Percentiles rank a stretch among this genome's conserved stretches.
phyloP scores from a whole-genome alignment of 2,329 filamentous ascomycete genomes.

The Claviceps digitariae region DNA sequence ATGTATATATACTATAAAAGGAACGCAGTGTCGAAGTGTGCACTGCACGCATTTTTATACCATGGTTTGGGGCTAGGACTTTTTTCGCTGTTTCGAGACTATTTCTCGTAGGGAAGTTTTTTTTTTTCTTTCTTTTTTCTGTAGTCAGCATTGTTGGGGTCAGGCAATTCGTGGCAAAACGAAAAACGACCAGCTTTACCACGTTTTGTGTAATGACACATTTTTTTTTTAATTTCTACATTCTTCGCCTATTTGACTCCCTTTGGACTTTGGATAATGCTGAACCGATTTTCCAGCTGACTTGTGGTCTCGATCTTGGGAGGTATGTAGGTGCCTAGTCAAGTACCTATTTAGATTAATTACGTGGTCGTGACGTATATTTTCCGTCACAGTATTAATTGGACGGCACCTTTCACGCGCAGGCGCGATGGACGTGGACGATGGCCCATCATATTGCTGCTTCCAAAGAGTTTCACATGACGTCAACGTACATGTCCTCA shows the following conservation, averaged over 20 bases:
- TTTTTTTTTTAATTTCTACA: not conserved
- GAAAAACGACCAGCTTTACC: slow-evolving; percentile 10
- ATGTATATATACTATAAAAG: not conserved
- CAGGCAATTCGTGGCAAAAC: slow-evolving; percentile 12
- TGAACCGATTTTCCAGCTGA: too few species aligned
- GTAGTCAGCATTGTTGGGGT: slow-evolving; percentile 17
- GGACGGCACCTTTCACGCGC: too few species aligned
- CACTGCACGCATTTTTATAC: slow-evolving; percentile 1
- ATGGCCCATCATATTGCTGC: not conserved
- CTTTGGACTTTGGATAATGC: too few species aligned
- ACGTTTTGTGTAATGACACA: not conserved
- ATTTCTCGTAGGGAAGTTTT: not conserved
- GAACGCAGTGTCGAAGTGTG: slow-evolving; percentile 7
- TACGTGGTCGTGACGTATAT: too few species aligned
- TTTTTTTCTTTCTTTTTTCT: not conserved
- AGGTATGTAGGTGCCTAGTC: too few species aligned
- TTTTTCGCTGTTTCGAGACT: not conserved
- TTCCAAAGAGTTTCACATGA: not conserved
- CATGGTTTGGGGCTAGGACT: not conserved
- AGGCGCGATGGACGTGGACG: too few species aligned
- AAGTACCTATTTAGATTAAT: too few species aligned
- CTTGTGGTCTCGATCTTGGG: too few species aligned
- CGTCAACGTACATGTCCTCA: not conserved
- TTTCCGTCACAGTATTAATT: too few species aligned
- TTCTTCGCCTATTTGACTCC: not conserved